Base-by-base conservation (phyloP, 345 rosid genomes). In the Cardamine occulta region DNA sequence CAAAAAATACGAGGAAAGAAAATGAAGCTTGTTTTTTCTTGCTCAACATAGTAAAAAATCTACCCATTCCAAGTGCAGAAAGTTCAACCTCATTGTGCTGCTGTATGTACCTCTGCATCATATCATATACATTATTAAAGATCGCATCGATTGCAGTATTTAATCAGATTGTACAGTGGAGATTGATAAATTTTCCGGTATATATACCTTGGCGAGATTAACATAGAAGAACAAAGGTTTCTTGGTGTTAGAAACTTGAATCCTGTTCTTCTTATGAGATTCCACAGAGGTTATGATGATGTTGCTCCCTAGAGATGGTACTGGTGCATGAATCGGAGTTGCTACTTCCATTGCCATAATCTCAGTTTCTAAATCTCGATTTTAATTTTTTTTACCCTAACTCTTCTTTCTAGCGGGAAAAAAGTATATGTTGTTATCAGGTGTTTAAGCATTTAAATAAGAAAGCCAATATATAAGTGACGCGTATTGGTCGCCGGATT, bases 31-130 rank as follows among this genome's bases (percentile, higher is more conserved):
- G 4, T 39, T 10, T 39, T 12, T 44, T 4, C 4, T 4, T 28
- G 5, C 5, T 28, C 6, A 37, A 37, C 1, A 39, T 39, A 12
- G 14, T 39, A 39, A 5, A 44, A 44, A 44, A 45, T 34, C 45
- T 89, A 88, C 93, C 96, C 97, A 89, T 89, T 60, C 96, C 96
- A 64, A 91, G 61, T 32, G 97, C 96, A 40, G 91, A 91, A 55
- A 91, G 93, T 73, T 91, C 93, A 23, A 89, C 97, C 77, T 91
- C 96, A 67, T 89, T 61, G 40, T 89, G 87, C 47, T 87, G 93
- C 52, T 89, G 93, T 29, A 91, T 89, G 68, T 88, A 91, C 74
- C 89, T 88, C 96, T 89, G 83, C 83, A 79, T 53, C n/a, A 71
- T 32, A 78, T 11, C 6, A 17, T 47, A 47, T 47, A 47, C 52